Evolutionary conservation across 768 basidiomycete genomes (phyloP).

Genomic region (Calvatia gigantea): DNA sequence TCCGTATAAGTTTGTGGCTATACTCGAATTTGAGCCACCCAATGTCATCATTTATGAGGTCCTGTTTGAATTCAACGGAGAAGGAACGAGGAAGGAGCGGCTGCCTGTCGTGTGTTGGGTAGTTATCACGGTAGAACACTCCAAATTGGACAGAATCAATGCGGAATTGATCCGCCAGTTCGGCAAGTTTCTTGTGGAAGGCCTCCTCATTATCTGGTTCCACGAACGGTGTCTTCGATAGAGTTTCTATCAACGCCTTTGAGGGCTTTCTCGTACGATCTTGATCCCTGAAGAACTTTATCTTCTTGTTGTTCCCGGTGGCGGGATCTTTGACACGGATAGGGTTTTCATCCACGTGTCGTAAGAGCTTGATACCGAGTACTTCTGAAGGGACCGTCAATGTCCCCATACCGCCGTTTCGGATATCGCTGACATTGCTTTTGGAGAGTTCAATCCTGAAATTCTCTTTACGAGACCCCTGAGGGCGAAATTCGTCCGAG

Average conservation of each 20-base stretch:
- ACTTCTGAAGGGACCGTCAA: slow-evolving; percentile 34
- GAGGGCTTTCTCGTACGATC: slow-evolving; percentile 13
- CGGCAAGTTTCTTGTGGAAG: slow-evolving; percentile 37
- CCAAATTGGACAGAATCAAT: slow-evolving; percentile 69
- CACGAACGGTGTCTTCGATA: slow-evolving; percentile 54
- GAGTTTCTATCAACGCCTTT: slow-evolving; percentile 24
- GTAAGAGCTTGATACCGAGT: slow-evolving; percentile 45
- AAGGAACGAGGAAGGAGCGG: slow-evolving; percentile 45
- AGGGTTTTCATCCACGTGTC: slow-evolving; percentile 37
- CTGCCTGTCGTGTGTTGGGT: slow-evolving; percentile 24
- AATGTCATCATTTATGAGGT: slow-evolving; percentile 41
- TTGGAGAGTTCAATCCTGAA: slow-evolving; percentile 56
- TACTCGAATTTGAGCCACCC: slow-evolving; percentile 64
- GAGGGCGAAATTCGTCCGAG: slow-evolving; percentile 42
- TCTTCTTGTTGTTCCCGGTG: slow-evolving; percentile 21
- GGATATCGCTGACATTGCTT: slow-evolving; percentile 42
- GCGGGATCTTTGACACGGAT: slow-evolving; percentile 33
- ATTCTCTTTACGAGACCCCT: slow-evolving; percentile 43
- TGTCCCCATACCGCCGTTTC: slow-evolving; percentile 52
- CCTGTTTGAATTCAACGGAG: slow-evolving; percentile 67
- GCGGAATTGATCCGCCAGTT: slow-evolving; percentile 47
- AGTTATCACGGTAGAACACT: slow-evolving; percentile 40
- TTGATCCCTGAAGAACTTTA: slow-evolving; percentile 29
- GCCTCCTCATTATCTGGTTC: slow-evolving; percentile 52
- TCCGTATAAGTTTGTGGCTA: slow-evolving; percentile 61